These are phyloP conservation scores for Colletotrichum sp. DNA, from an alignment of 2,329 filamentous ascomycete species.

Conservation along the genomic window DNA sequence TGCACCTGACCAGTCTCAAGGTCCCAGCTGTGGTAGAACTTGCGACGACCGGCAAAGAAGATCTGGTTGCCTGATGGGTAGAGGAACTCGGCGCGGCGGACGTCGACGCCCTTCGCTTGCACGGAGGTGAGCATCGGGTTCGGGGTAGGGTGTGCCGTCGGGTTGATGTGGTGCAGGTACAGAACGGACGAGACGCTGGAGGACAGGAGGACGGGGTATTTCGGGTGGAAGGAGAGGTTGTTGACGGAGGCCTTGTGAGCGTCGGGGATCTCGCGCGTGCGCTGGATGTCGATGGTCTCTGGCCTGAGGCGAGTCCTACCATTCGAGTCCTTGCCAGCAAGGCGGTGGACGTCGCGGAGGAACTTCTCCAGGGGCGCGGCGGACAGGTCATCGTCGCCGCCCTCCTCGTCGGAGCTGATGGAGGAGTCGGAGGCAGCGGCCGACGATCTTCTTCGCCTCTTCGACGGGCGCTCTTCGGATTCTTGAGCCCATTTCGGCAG, in stretches of 20 bases:
- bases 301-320: constrained; percentile 75
- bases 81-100: constrained; percentile 84
- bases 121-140: constrained; percentile 92
- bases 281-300: constrained; percentile 89
- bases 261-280: constrained; percentile 83
- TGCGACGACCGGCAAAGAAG: constrained; percentile 85
- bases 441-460: constrained; percentile 57
- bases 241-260: constrained; percentile 80
- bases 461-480: constrained; percentile 53
- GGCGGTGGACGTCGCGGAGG: constrained; percentile 74
- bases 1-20: constrained; percentile 81
- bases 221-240: constrained; percentile 87
- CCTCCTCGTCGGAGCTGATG: constrained; percentile 45
- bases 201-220: constrained; percentile 86
- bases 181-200: constrained; percentile 86
- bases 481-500: constrained; percentile 65
- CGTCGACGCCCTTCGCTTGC: constrained; percentile 82
- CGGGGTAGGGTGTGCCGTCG: constrained; percentile 74
- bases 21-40: constrained; percentile 96
- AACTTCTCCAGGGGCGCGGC: constrained; percentile 80
- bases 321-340: constrained; percentile 59
- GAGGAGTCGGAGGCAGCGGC: constrained; percentile 43
- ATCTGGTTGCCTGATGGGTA: constrained; percentile 76
- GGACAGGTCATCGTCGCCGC: constrained; percentile 66
- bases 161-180: constrained; percentile 87